Conservation (phyloP, 2,329 filamentous ascomycete species). For the Fusarium globosum region DNA sequence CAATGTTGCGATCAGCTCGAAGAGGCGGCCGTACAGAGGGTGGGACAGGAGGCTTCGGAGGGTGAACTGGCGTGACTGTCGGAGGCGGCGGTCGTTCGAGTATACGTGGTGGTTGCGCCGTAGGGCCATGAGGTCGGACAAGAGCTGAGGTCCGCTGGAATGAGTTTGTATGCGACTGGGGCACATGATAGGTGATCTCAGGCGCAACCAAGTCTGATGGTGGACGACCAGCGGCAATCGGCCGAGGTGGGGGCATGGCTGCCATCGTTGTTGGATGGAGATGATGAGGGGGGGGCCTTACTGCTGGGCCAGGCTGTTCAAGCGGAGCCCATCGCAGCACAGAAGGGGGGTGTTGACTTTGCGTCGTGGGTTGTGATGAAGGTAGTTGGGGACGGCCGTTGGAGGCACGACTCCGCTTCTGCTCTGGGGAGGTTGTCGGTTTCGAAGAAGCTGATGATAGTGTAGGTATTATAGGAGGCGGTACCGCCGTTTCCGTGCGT, state of each 20-base stretch:
- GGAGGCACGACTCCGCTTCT: constrained; percentile 38
- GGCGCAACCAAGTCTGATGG: constrained; percentile 53
- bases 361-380: constrained; percentile 15
- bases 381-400: constrained; percentile 11
- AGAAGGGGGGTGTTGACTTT: constrained; percentile 29
- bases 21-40: constrained; percentile 51
- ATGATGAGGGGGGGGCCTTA: constrained; percentile 6
- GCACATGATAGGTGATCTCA: constrained; percentile 55
- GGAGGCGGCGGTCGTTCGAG: constrained; percentile 45
- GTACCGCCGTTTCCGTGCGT: constrained; percentile 35
- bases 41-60: constrained; percentile 49
- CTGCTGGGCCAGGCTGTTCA: constrained; percentile 37
- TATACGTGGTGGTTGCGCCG: constrained; percentile 47
- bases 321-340: constrained; percentile 43
- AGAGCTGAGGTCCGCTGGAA: constrained; percentile 45
- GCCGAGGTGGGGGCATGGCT: constrained; percentile 31
- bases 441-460: constrained; percentile 12
- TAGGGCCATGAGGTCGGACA: constrained; percentile 50
- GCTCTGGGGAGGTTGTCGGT: constrained; percentile 19
- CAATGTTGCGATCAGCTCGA: constrained; percentile 77
- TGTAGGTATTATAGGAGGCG: constrained; percentile 30
- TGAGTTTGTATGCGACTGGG: constrained; percentile 47
- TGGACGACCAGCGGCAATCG: constrained; percentile 36
- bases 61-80: constrained; percentile 49
- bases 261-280: constrained; percentile 35